These are phyloP conservation scores for Thalassia testudinum DNA, from an alignment of 116 monocot species.

Conservation along the genomic window DNA sequence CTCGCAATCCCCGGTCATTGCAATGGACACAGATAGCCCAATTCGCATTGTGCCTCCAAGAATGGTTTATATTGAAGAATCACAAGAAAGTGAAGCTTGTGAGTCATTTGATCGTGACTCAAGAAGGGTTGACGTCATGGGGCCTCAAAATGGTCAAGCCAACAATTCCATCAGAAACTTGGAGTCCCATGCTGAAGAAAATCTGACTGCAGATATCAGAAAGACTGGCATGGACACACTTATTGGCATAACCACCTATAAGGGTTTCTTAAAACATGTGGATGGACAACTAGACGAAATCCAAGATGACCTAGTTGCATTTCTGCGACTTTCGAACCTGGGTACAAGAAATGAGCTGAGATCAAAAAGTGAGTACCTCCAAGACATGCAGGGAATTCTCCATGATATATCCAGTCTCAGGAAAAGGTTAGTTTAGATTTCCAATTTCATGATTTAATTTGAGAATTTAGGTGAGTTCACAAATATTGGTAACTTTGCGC, in stretches of 20 bases:
- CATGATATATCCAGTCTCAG: conserved; percentile 29
- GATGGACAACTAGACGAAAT: conserved; percentile 29
- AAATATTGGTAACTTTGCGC: too few species aligned
- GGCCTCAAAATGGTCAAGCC: conserved; percentile 3
- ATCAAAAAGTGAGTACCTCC: conserved; percentile 12
- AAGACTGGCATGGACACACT: conserved; percentile 4
- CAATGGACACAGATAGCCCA: conserved; percentile 12
- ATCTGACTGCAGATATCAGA: not conserved
- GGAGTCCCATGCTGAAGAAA: conserved; percentile 1
- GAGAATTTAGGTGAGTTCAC: too few species aligned
- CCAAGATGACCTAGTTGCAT: conserved; percentile 23
- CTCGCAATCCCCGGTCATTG: conserved; percentile 11
- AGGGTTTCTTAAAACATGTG: conserved; percentile 30
- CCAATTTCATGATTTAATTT: too few species aligned
- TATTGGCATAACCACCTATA: conserved; percentile 16
- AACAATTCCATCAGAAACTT: not conserved
- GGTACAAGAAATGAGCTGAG: conserved; percentile 11
- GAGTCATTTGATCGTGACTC: not conserved
- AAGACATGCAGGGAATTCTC: conserved; percentile 31
- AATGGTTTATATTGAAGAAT: conserved; percentile 3
- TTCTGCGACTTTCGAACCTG: conserved; percentile 22
- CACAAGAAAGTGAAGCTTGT: conserved; percentile 1
- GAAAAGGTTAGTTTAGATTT: conserved; percentile 7
- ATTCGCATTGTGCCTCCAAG: conserved; percentile 28
- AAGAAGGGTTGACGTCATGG: conserved; percentile 3